These are phyloP conservation scores for Malus hybrid DNA, from an alignment of 331 rosid genomes.

Conservation along the genomic window DNA sequence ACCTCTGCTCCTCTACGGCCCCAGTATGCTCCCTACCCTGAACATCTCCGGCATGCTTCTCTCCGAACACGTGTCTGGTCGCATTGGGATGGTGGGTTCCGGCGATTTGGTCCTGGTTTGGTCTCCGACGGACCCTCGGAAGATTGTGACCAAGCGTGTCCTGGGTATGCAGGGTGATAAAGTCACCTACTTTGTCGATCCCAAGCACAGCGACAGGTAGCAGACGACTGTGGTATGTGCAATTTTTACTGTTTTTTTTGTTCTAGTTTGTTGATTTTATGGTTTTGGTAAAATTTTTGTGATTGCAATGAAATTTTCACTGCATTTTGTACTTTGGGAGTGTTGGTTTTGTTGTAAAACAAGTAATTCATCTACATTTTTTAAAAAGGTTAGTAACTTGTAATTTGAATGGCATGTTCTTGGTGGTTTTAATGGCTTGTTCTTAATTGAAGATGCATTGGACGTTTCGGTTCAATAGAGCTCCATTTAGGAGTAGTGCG, in stretches of 20 bases:
- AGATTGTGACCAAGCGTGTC: conserved; percentile 52
- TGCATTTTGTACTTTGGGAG: neutral
- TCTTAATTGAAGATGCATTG: neutral
- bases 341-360: too few relatives aligned
- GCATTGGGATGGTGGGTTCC: conserved; percentile 42
- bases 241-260: neutral
- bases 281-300: neutral
- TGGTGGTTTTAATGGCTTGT: neutral
- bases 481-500: neutral
- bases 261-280: neutral
- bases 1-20: conserved; percentile 59
- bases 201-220: conserved; percentile 17
- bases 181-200: conserved; percentile 50
- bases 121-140: conserved; percentile 62
- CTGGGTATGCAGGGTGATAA: conserved; percentile 76
- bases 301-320: neutral
- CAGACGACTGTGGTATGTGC: conserved; percentile 47
- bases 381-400: neutral
- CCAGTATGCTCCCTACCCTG: conserved; percentile 84
- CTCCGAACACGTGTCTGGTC: conserved; percentile 51
- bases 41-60: conserved; percentile 51
- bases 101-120: conserved; percentile 71
- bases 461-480: neutral
- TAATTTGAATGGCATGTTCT: neutral
- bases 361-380: neutral